Base-by-base conservation (phyloP, 73 alveolate genomes). In the Effrenium voratum region DNA sequence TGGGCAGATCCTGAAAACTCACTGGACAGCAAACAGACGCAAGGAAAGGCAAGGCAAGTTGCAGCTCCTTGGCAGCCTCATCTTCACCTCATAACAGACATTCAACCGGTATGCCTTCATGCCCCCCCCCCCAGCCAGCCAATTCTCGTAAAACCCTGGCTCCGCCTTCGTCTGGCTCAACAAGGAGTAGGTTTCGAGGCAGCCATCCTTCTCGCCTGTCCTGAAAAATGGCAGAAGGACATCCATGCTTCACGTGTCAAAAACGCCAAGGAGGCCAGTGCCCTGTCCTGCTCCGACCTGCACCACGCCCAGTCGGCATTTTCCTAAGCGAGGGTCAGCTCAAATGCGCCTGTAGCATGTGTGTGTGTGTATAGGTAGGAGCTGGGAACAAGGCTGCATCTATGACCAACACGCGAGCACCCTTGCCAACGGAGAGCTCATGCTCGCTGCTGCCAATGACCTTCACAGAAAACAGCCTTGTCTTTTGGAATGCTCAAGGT, bases 231-330 rank as follows among this genome's bases (percentile, higher is more conserved):
- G 19, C 34, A 66, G 30, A 30, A 19, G 34, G 40, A 66, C 30
- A 60, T 22, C 15, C 30, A 22, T 22, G 30, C 34, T 30, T 19
- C 19, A 66, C n/a, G 13, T 26, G 77, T 5, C 40, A 66, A 66
- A 30, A 30, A 75, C 55, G 40, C 22, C 52, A 24, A 26, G 47
- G 15, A 1, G 55, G 52, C 13, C 84, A 73, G 0, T 28, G 19
- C 6, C 57, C 32, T 2, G 40, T 3, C 52, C 93, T 2, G 88
- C 97, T 90, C 97, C 15, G 52, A 47, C 52, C 88, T 77, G 75
- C 97, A 90, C 97, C 97, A 90, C 3, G 66, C 83, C 97, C 97
- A 90, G 75, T 90, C 97, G 4, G 88, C 88, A 34, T 90, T 90
- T 30, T 90, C 97, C 97, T 90, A 5, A 19, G 36, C 32, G 44